Evolutionary conservation across 2,329 filamentous ascomycete genomes (phyloP), one percentile per base, ranked within the genome.

Genomic region (Arthrobotrys megalospora): DNA sequence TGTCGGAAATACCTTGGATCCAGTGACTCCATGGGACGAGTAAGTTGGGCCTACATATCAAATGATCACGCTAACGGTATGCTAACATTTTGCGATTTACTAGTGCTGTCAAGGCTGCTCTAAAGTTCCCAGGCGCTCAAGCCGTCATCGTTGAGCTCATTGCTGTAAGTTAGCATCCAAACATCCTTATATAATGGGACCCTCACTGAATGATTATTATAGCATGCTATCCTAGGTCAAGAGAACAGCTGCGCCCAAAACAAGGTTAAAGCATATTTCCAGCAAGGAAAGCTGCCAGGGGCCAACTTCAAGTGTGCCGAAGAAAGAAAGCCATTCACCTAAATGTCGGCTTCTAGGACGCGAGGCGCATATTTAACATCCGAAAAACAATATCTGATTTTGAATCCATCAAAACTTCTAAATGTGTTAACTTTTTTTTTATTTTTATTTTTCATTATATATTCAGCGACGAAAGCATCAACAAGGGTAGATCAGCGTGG

Each of bases 1-100:
- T 45, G 6, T 71, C 5, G 73, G 73, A 21, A 78, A 78, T 41
- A 66, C 66, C 0, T 63, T 78, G 41, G 73, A 78, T 24, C 73
- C 73, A 1, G 58, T 78, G 6, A 78, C 73, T 6, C 73, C 73
- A 3, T 71, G 55, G 45, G 72, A 76, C 7, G 47, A 76, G 72
- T 76, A 70, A 16, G 72, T 65, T 28, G 36, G 32, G 16, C 28
- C 12, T 28, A n/a, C 19, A 16, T 19, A 28, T 16, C 14, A 12
- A 34, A 2, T 5, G 2, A 28, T 28, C 24, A 3, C 7, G 7
- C 16, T 3, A n/a, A 12, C 8, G n/a, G 11, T 21, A 24, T 24
- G 19, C 52, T 58, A 41, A 38, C n/a, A 28, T 43, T 10, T 1
- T 62, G 19, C 8, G 3, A 24, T 48, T 62, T 38, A 2, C 32